phyloP scores from a whole-genome alignment of 257 asterid species.

The Solanum sitiens region DNA sequence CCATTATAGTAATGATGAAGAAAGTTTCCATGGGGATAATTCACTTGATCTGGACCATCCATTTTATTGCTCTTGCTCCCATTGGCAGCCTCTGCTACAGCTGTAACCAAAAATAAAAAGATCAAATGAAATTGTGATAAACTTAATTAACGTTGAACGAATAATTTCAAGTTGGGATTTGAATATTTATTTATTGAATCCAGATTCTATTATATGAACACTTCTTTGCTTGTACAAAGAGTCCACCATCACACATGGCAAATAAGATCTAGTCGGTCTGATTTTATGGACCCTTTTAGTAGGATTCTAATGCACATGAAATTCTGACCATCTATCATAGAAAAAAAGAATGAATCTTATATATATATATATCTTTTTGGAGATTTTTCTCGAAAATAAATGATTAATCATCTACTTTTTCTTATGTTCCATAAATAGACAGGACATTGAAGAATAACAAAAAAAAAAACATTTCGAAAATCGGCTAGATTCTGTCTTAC shows the following conservation, averaged over 20 bases:
- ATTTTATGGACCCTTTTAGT: not conserved
- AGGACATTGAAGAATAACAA: not conserved
- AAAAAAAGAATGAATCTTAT: not conserved
- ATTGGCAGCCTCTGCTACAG: slow-evolving; percentile 9
- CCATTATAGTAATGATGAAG: not conserved
- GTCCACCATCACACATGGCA: not conserved
- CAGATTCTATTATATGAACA: not conserved
- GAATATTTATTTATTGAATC: not conserved
- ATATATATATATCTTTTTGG: not conserved
- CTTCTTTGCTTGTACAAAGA: not conserved
- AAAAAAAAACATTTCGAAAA: not conserved
- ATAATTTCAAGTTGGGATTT: not conserved
- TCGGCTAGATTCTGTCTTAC: not conserved
- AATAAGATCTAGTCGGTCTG: not conserved
- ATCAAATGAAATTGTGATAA: not conserved
- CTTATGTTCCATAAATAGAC: not conserved
- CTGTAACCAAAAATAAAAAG: not conserved
- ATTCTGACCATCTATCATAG: not conserved
- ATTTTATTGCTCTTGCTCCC: slow-evolving; percentile 6
- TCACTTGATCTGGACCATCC: not conserved
- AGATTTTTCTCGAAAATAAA: not conserved
- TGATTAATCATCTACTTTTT: not conserved
- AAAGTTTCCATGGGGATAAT: not conserved
- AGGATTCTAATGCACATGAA: not conserved
- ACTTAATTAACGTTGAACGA: not conserved